phyloP scores from a whole-genome alignment of 176 grass and related monocot genomes.

The Ensete glaucum region DNA sequence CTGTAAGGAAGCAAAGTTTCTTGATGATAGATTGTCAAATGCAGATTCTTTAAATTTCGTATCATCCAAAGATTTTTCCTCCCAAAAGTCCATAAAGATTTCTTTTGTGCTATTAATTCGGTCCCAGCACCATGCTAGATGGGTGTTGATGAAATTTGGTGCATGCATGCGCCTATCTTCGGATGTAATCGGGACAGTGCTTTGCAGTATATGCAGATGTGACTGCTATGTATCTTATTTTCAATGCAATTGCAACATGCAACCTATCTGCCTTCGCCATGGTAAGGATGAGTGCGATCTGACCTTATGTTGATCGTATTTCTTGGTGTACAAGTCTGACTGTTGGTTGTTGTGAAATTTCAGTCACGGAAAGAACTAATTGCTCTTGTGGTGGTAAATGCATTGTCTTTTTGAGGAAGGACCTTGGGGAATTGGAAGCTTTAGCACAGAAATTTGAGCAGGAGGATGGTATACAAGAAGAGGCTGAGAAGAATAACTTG shows the following conservation, averaged over 20 bases:
- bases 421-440: slow-evolving; percentile 62
- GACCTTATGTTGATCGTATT: background rate
- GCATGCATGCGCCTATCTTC: slow-evolving; percentile 48
- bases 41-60: slow-evolving; percentile 21
- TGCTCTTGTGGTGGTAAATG: slow-evolving; percentile 54
- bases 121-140: slow-evolving; percentile 38
- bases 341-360: slow-evolving; percentile 18
- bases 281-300: slow-evolving; percentile 37
- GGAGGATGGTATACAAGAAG: slow-evolving; percentile 32
- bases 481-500: slow-evolving; percentile 42
- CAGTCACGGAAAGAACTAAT: slow-evolving; percentile 69
- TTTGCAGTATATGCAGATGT: slow-evolving; percentile 71
- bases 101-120: slow-evolving; percentile 65
- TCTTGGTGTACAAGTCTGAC: background rate
- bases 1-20: slow-evolving; percentile 52
- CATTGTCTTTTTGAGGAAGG: slow-evolving; percentile 59
- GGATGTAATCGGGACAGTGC: slow-evolving; percentile 26
- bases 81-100: slow-evolving; percentile 51
- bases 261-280: slow-evolving; percentile 80
- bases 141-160: slow-evolving; percentile 48
- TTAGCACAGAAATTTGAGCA: slow-evolving; percentile 55
- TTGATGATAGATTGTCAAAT: slow-evolving; percentile 37
- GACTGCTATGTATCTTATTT: slow-evolving; percentile 80
- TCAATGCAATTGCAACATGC: slow-evolving; percentile 59
- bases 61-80: slow-evolving; percentile 33